Conservation (phyloP, 768 basidiomycete genomes). For the Cytidiella melzeri region DNA sequence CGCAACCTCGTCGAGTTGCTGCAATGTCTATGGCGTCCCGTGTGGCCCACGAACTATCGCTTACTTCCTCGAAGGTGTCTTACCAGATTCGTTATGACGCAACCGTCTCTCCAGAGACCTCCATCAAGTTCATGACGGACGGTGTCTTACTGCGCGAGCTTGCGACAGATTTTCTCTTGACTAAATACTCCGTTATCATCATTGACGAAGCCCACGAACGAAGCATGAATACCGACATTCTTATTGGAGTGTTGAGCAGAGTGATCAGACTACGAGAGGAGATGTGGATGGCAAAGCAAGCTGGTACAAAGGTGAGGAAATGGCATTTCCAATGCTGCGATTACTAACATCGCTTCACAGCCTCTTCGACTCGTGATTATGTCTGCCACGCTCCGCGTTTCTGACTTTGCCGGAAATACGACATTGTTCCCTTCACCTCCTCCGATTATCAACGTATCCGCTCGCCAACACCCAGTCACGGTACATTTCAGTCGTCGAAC, state of each 20-base stretch:
- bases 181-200: constrained; percentile 88
- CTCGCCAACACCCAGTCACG: constrained; percentile 93
- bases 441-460: constrained; percentile 85
- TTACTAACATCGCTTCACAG: constrained; percentile 27
- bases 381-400: constrained; percentile 94
- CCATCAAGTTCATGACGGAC: constrained; percentile 99
- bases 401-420: constrained; percentile 85
- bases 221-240: constrained; percentile 96
- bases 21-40: constrained; percentile 94
- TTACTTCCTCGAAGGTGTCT: constrained; percentile 77
- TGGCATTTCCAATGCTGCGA: not conserved
- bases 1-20: constrained; percentile 95
- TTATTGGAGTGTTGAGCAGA: constrained; percentile 94
- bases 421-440: constrained; percentile 77
- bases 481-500: constrained; percentile 90
- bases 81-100: constrained; percentile 98
- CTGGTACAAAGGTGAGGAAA: constrained; percentile 55
- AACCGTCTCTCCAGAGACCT: constrained; percentile 82
- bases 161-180: constrained; percentile 88
- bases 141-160: constrained; percentile 93
- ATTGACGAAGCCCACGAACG: constrained; percentile 98
- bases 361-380: constrained; percentile 94
- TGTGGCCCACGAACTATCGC: constrained; percentile 87
- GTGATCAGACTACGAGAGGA: constrained; percentile 86
- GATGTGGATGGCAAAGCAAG: constrained; percentile 77